These are phyloP conservation scores for Parmelia sp. DNA, from an alignment of 495 filamentous ascomycete genomes.

Conservation along the genomic window DNA sequence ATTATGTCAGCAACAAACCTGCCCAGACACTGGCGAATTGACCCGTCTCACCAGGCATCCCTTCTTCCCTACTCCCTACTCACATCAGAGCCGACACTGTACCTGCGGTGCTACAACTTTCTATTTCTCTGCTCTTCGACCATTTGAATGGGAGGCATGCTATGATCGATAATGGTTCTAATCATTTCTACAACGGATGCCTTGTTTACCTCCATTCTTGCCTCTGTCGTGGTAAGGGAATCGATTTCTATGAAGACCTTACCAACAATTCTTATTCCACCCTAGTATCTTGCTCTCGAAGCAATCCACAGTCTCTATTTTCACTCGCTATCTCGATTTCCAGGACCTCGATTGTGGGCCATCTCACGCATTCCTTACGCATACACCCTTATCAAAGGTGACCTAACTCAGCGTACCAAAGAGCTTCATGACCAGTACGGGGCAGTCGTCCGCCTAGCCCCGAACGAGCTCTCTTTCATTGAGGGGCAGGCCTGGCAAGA, in stretches of 20 bases:
- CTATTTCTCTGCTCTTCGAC: not conserved
- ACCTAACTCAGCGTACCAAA: conserved; percentile 25
- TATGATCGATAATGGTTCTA: not conserved
- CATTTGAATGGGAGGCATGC: not conserved
- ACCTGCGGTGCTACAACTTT: too few species aligned
- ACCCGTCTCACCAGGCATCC: too few species aligned
- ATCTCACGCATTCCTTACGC: conserved; percentile 8
- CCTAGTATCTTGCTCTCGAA: not conserved
- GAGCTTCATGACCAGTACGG: conserved; percentile 47
- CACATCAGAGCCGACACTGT: too few species aligned
- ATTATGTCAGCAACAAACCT: not conserved
- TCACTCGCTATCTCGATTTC: not conserved
- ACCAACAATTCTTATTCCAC: not conserved
- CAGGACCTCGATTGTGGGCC: conserved; percentile 19
- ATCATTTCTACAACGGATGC: not conserved
- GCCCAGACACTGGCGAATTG: too few species aligned
- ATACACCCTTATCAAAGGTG: not conserved
- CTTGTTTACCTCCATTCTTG: conserved; percentile 8
- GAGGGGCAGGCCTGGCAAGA: conserved; percentile 29
- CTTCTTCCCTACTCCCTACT: too few species aligned
- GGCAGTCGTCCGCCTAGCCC: conserved; percentile 29
- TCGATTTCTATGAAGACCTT: too few species aligned
- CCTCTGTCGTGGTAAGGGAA: conserved; percentile 13
- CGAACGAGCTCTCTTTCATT: conserved; percentile 34
- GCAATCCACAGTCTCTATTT: not conserved